Evolutionary conservation across 2,329 filamentous ascomycete species (phyloP).

Genomic region (Diaporthe destruens): DNA sequence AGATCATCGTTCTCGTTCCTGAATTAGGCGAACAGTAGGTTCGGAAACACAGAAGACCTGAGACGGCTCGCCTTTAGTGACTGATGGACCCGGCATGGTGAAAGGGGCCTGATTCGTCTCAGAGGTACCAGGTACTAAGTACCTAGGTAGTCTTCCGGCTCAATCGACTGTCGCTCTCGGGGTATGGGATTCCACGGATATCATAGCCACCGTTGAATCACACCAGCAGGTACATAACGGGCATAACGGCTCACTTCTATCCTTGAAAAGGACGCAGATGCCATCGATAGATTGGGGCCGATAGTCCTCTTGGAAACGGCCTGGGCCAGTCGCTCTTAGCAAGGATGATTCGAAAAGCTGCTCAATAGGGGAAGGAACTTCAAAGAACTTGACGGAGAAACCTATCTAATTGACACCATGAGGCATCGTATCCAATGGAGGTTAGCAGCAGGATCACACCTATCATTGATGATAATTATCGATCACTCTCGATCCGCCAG

Average conservation of each 20-base stretch:
- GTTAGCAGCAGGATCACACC: neutral
- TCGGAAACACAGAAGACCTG: neutral
- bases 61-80: conserved; percentile 9
- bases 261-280: neutral
- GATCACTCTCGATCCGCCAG: neutral
- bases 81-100: conserved; percentile 2
- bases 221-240: too few species aligned
- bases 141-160: conserved; percentile 12
- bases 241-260: too few species aligned
- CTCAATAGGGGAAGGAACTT: neutral
- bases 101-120: neutral
- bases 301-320: neutral
- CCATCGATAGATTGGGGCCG: too few species aligned
- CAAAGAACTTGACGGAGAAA: neutral
- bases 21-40: neutral
- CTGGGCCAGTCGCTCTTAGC: too few species aligned
- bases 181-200: neutral
- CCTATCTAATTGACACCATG: neutral
- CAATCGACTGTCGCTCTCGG: conserved; percentile 8
- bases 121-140: too few species aligned
- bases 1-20: conserved; percentile 7
- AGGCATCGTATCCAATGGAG: neutral
- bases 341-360: neutral
- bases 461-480: too few species aligned
- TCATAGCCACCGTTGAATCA: neutral